Evolutionary conservation across 495 filamentous ascomycete species (phyloP), one percentile per base, ranked within the genome.

Genomic region (Hyaloscypha bicolor): DNA sequence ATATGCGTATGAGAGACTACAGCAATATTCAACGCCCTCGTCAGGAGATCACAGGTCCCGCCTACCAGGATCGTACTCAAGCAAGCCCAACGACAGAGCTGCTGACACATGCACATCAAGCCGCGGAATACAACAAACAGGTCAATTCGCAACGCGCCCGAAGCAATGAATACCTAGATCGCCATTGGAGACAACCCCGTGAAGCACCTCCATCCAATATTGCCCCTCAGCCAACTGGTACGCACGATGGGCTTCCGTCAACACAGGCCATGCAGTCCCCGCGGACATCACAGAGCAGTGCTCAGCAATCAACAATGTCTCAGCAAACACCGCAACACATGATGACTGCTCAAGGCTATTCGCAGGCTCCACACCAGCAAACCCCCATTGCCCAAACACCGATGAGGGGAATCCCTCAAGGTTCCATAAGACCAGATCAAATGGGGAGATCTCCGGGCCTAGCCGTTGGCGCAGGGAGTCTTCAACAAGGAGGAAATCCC

Each of bases 61-160:
- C 94, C 3, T 99, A 97, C 76, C 90, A 93, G 76, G 96, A 98
- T 75, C 86, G 92, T 57, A 91, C 87, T 14, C 90, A 93, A 76
- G 80, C 91, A 19, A 94, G 88, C 70, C 85, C 90, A n/a, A 82
- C 88, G 5, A 78, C 86, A n/a, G 94, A 97, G 69, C 88, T 98
- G 64, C 80, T 96, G 66, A 91, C 91, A 60, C 93, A 98, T 73
- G 93, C 93, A 33, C 85, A 90, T 35, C 92, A 95, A 51, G 89
- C 94, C 4, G 91, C 93, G 37, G 94, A 98, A 72, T 96, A 88
- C 80, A 98, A 96, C 78, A 94, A 94, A 72, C 80, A 82, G 33
- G 80, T 98, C 32, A 89, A 87, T 64, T 83, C 88, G 64, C 89
- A 93, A 72, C 87, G 94, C 63, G 87, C 82, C 32, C 87, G 88